Conservation (phyloP, 192 early-diverging fungal species). For the Chytriomyces sp. region DNA sequence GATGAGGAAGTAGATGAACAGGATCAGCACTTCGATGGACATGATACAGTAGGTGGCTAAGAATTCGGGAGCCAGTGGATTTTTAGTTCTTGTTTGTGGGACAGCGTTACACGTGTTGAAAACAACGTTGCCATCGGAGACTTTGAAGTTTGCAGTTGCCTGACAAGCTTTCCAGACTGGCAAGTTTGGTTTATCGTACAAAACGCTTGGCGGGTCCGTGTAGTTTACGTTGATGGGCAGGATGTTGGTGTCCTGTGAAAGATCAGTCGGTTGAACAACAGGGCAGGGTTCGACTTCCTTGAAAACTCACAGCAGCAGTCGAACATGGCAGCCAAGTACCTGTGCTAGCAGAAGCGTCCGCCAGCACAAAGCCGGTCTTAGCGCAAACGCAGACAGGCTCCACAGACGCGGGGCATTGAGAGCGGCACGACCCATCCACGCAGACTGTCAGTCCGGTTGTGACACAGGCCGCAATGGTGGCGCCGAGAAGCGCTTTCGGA, state of each 20-base stretch:
- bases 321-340: slow-evolving; percentile 5
- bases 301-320: neutral
- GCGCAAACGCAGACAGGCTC: slow-evolving; percentile 18
- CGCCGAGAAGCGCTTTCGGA: slow-evolving; percentile 11
- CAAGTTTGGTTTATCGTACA: slow-evolving; percentile 16
- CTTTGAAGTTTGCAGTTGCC: neutral
- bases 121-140: neutral
- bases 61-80: slow-evolving; percentile 38
- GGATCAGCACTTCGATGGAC: slow-evolving; percentile 33
- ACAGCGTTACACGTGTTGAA: slow-evolving; percentile 24
- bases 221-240: slow-evolving; percentile 3
- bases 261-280: neutral
- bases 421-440: slow-evolving; percentile 31
- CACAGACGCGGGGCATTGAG: neutral
- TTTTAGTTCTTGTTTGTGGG: slow-evolving; percentile 25
- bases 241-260: neutral
- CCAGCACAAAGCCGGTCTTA: slow-evolving; percentile 26
- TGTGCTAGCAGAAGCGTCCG: neutral
- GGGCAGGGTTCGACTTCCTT: neutral
- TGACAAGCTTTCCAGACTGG: slow-evolving; percentile 13
- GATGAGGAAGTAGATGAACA: slow-evolving; percentile 29
- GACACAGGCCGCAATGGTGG: neutral
- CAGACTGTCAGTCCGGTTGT: slow-evolving; percentile 9
- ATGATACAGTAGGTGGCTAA: slow-evolving; percentile 35
- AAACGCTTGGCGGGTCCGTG: neutral